phyloP scores from a whole-genome alignment of 2,329 filamentous ascomycete genomes.

The Alternaria rosae region DNA sequence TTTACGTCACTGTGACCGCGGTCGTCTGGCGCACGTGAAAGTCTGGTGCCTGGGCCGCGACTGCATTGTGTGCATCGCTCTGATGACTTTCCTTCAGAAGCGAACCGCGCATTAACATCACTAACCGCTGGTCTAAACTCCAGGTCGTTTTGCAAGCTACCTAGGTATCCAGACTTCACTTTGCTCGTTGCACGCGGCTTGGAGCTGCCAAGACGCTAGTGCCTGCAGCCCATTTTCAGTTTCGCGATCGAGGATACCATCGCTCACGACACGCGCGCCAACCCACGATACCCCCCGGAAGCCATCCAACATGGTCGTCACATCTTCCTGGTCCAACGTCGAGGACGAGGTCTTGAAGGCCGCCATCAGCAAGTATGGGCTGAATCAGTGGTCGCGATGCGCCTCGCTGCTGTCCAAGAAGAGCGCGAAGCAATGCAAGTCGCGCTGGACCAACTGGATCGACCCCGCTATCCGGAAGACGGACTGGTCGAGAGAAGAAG shows the following conservation, averaged over 20 bases:
- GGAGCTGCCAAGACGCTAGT: conserved; percentile 30
- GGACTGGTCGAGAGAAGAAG: conserved; percentile 98
- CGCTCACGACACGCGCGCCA: conserved; percentile 19
- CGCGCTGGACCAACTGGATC: conserved; percentile 97
- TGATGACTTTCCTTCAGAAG: too few relatives aligned
- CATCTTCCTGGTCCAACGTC: conserved; percentile 61
- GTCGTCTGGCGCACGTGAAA: conserved; percentile 4
- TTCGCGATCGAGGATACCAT: conserved; percentile 27
- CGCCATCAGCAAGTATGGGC: conserved; percentile 52
- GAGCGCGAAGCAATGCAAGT: conserved; percentile 98
- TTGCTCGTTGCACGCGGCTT: conserved; percentile 3
- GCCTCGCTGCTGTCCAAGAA: conserved; percentile 96
- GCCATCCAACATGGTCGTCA: conserved; percentile 59
- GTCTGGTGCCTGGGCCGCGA: background rate
- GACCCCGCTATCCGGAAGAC: conserved; percentile 98
- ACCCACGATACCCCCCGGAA: conserved; percentile 49
- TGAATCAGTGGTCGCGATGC: conserved; percentile 91
- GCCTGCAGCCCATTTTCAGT: conserved; percentile 25
- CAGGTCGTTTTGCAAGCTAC: background rate
- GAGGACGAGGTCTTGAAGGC: conserved; percentile 98
- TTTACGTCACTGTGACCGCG: conserved; percentile 36
- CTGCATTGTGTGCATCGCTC: background rate
- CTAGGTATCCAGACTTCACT: background rate
- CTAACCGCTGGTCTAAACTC: background rate
- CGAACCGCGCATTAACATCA: background rate